A percentile compares a stretch with the other conserved stretches of the same genome.
Conservation (phyloP, 2,329 filamentous ascomycete genomes). For the Metarhizium anisopliae region DNA sequence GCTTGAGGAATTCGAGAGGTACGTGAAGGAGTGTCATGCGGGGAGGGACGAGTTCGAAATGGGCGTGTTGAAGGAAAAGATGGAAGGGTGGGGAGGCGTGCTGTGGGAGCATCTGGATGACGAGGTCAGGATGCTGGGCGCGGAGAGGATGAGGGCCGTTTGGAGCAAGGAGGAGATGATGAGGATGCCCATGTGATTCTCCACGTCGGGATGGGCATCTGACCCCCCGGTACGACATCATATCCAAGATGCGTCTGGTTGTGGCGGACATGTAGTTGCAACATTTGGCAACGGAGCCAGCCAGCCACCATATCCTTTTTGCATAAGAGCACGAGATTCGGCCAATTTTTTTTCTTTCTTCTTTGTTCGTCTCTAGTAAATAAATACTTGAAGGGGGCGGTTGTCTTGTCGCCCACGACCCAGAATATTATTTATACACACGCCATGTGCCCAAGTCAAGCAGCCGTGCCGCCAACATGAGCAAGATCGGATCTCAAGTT, state of each 20-base stretch:
- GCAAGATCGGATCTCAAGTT: too few species aligned
- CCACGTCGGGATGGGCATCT: too few species aligned
- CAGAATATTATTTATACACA: background rate
- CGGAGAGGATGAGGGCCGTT: constrained; percentile 80
- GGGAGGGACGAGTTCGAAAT: constrained; percentile 54
- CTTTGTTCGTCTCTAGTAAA: too few species aligned
- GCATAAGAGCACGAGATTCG: too few species aligned
- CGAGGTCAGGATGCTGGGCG: constrained; percentile 68
- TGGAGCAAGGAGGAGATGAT: constrained; percentile 71
- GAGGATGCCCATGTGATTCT: constrained; percentile 54
- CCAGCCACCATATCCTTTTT: too few species aligned
- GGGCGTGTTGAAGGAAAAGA: constrained; percentile 53
- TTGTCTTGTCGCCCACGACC: background rate
- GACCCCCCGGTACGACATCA: too few species aligned
- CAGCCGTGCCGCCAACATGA: too few species aligned
- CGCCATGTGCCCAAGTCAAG: background rate
- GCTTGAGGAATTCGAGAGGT: constrained; percentile 57
- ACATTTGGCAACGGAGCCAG: too few species aligned
- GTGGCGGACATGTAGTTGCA: too few species aligned
- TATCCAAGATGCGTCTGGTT: too few species aligned
- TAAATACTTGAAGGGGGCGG: background rate
- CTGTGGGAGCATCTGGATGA: constrained; percentile 78
- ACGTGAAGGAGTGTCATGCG: constrained; percentile 50
- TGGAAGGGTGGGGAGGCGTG: constrained; percentile 72
- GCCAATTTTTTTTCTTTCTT: too few species aligned